Conservation (phyloP, 257 asterid species). For the Craterostigma plantagineum region DNA sequence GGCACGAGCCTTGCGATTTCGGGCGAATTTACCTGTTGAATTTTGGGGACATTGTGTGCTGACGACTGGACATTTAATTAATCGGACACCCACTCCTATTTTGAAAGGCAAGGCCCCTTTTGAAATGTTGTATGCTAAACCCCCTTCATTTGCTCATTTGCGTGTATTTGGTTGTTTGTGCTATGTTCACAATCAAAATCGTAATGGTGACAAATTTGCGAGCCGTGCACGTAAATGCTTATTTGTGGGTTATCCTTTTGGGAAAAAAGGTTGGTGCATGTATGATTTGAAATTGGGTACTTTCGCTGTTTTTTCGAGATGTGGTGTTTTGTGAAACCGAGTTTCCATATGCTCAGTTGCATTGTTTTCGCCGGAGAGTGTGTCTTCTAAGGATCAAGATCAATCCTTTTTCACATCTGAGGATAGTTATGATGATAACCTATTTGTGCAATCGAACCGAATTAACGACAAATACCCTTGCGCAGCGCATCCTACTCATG, state of each 20-base stretch:
- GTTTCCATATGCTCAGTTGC: no score
- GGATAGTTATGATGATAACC: no score
- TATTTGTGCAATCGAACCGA: no score
- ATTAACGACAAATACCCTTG: no score
- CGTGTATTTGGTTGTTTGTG: not conserved
- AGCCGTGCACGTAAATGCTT: constrained; percentile 1
- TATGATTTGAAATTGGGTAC: not conserved
- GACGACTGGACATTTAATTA: not conserved
- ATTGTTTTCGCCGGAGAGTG: no score
- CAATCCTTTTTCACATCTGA: no score
- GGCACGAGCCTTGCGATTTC: not conserved
- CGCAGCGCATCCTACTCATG: no score
- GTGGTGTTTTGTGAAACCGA: not conserved
- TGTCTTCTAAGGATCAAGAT: no score
- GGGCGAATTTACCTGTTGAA: not conserved
- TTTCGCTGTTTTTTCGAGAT: constrained; percentile 1
- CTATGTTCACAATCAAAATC: not conserved
- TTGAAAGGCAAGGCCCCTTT: not conserved
- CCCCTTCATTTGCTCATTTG: not conserved
- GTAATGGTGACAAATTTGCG: constrained; percentile 4
- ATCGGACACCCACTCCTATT: constrained; percentile 1
- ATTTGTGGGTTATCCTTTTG: constrained; percentile 7
- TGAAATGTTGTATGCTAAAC: not conserved
- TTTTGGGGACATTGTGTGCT: not conserved
- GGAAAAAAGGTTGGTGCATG: constrained; percentile 6